These are phyloP conservation scores for Trichoderma citrinoviride DNA, from an alignment of 2,329 filamentous ascomycete genomes.

Conservation along the genomic window DNA sequence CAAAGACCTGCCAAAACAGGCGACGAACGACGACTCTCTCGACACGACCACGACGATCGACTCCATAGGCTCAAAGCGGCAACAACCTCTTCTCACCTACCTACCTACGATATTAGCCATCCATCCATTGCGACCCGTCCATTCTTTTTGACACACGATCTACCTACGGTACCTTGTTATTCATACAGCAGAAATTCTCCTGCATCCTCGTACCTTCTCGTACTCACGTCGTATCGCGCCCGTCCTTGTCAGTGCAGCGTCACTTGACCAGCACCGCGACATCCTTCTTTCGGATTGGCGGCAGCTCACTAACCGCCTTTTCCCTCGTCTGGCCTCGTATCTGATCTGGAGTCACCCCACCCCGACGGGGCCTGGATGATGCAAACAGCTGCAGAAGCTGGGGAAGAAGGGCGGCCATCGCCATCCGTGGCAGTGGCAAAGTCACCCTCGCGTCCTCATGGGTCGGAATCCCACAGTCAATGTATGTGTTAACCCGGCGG, in stretches of 20 bases:
- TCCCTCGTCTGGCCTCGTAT: conserved; percentile 12
- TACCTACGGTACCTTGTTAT: no score
- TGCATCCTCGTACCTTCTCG: no score
- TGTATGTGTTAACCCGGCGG: conserved; percentile 17
- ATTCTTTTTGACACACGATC: no score
- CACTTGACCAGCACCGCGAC: conserved; percentile 22
- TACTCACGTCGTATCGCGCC: conserved; percentile 16
- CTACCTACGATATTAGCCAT: no score
- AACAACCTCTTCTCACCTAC: no score
- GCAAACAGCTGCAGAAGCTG: conserved; percentile 20
- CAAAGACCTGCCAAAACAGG: no score
- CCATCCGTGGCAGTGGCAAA: conserved; percentile 16
- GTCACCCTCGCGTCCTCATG: conserved; percentile 10
- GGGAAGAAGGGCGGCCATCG: conserved; percentile 5
- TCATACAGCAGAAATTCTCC: no score
- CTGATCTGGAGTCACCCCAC: conserved; percentile 21
- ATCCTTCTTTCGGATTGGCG: conserved; percentile 21
- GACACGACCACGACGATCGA: no score
- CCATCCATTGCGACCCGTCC: no score
- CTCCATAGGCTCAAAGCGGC: no score
- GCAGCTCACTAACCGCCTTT: conserved; percentile 16
- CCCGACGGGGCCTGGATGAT: conserved; percentile 14
- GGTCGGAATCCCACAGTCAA: conserved; percentile 7
- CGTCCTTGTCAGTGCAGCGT: conserved; percentile 3
- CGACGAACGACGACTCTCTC: no score